Evolutionary conservation across 1,284 basidiomycete species (phyloP), one percentile per base, ranked within the genome.

Genomic region (Naganishia sp.): DNA sequence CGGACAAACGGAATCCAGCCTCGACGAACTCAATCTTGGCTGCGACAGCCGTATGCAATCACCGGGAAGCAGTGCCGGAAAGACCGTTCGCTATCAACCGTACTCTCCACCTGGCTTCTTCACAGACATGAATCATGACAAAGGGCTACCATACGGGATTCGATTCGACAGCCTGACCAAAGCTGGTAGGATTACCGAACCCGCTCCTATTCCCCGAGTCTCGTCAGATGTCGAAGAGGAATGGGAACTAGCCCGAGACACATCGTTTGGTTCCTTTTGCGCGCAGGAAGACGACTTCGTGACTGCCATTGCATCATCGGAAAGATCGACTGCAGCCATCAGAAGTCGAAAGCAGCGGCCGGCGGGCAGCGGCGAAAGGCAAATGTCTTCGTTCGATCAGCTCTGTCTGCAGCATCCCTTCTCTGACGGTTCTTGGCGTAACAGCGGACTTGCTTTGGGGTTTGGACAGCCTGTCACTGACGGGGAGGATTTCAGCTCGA

Each of bases 81-180:
- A 49, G 47, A 49, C 25, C 21, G 21, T 17, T 35, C 35, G 32
- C n/a, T 23, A 21, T 39, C 52, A 41, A 21, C 35, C 52, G 32
- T 61, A 41, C 47, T 61, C 58, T 51, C 58, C 58, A 51, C 58
- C 58, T 61, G 58, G 58, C 2, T 61, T 61, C 47, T 61, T 61
- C 39, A 42, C 31, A 32, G 47, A 35, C 15, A 42, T 13, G 21
- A 41, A 31, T 17, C 43, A n/a, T 45, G n/a, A n/a, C 9, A 17
- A 31, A 9, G 45, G 25, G 7, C 11, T 45, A 21, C 32, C 35
- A 6, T 21, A 21, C 52, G 52, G 31, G 31, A 18, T n/a, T 32
- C 28, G 21, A 52, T 15, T 3, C 6, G 31, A 5, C 1, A 11
- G 31, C 21, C 25, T 55, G 53, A 17, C 9, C 15, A 41, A 18